Percentiles rank a stretch among this genome's conserved stretches.
Evolutionary conservation across 2,329 filamentous ascomycete species (phyloP).

Genomic region (Botrytis pseudocinerea): DNA sequence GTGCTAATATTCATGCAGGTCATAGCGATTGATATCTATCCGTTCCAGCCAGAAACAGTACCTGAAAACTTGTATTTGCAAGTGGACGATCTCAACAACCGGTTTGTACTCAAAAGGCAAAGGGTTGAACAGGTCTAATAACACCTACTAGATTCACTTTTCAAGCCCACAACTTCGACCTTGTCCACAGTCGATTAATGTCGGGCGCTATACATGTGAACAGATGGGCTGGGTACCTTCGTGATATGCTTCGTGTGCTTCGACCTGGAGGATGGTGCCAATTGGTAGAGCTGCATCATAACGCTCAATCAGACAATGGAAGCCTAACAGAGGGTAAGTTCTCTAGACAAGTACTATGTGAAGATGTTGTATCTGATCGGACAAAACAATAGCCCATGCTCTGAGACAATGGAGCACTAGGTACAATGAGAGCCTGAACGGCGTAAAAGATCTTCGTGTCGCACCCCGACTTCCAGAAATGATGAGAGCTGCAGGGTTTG

Average conservation of each 20-base stretch:
- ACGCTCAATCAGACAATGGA: constrained; percentile 83
- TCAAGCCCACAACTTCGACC: constrained; percentile 69
- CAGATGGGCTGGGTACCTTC: constrained; percentile 74
- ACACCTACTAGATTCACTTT: constrained; percentile 60
- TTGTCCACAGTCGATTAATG: constrained; percentile 64
- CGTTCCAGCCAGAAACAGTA: constrained; percentile 63
- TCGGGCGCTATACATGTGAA: constrained; percentile 40
- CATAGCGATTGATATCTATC: constrained; percentile 69
- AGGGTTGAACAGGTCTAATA: constrained; percentile 14
- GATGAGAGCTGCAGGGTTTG: constrained; percentile 56
- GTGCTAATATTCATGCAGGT: constrained; percentile 51
- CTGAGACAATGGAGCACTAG: constrained; percentile 66
- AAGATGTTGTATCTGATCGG: neutral
- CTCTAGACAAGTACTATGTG: too few species aligned
- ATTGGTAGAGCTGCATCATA: constrained; percentile 84
- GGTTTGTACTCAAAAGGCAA: constrained; percentile 44
- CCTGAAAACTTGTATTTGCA: constrained; percentile 62
- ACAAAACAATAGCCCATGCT: constrained; percentile 51
- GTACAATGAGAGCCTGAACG: constrained; percentile 63
- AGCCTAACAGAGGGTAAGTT: constrained; percentile 63
- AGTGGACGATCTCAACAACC: constrained; percentile 70
- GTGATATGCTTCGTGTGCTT: constrained; percentile 71
- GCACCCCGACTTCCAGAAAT: constrained; percentile 54
- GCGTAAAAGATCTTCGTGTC: constrained; percentile 65
- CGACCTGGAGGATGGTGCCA: constrained; percentile 82